phyloP scores from a whole-genome alignment of 2,329 filamentous ascomycete species.

The Botrytis cinerea region DNA sequence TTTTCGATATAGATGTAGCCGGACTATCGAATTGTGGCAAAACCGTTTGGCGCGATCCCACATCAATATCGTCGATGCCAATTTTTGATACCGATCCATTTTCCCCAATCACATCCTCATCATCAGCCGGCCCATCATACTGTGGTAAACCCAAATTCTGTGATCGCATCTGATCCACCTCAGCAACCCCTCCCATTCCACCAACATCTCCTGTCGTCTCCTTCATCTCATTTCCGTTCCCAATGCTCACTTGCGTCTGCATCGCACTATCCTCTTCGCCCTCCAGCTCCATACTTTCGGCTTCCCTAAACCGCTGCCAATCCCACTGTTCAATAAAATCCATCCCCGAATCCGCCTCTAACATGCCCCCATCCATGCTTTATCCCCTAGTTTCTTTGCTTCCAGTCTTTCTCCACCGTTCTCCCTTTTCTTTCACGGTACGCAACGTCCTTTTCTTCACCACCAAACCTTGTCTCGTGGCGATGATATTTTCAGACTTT shows the following conservation, averaged over 20 bases:
- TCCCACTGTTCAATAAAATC: constrained; percentile 13
- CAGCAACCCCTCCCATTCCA: background rate
- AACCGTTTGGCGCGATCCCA: background rate
- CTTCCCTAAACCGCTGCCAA: constrained; percentile 14
- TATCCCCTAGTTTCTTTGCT: too few species aligned
- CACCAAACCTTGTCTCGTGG: background rate
- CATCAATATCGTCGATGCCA: background rate
- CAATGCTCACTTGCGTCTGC: background rate
- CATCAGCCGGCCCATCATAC: background rate
- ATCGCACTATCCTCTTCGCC: background rate
- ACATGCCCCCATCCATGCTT: background rate
- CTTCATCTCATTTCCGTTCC: too few species aligned
- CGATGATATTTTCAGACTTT: background rate
- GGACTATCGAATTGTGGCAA: background rate
- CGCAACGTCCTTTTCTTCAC: background rate
- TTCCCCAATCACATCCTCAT: background rate
- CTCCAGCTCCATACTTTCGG: constrained; percentile 7
- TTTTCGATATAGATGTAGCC: background rate
- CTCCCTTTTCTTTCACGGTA: background rate
- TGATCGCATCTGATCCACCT: too few species aligned
- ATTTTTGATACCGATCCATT: background rate
- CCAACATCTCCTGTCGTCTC: background rate
- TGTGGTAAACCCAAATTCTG: background rate
- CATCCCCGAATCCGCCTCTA: constrained; percentile 10
- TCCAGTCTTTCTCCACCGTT: background rate